Conservation (phyloP, 371 early-diverging fungal genomes). For the Rhizopus sp. region DNA sequence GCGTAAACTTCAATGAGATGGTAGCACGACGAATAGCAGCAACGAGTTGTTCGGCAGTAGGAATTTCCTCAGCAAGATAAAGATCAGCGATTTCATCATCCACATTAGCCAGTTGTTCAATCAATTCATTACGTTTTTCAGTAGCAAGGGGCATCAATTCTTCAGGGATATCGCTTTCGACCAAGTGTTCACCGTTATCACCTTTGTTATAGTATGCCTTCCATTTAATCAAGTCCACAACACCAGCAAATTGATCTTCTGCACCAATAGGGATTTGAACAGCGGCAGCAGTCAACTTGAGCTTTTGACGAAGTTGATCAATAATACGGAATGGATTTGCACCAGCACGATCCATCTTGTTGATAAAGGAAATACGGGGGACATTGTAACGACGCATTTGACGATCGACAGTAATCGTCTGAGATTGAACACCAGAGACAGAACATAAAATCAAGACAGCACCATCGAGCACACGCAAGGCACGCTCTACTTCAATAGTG, state of each 20-base stretch:
- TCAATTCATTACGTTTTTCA: constrained; percentile 77
- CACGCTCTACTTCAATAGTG: constrained; percentile 92
- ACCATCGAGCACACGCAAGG: constrained; percentile 90
- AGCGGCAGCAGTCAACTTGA: constrained; percentile 89
- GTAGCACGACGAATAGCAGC: constrained; percentile 83
- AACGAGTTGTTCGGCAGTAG: constrained; percentile 69
- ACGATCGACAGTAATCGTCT: constrained; percentile 97
- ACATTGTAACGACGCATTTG: constrained; percentile 92
- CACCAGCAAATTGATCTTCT: constrained; percentile 87
- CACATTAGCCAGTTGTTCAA: constrained; percentile 83
- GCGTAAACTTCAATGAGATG: constrained; percentile 75
- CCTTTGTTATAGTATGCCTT: constrained; percentile 92
- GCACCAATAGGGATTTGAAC: constrained; percentile 94
- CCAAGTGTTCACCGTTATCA: constrained; percentile 74
- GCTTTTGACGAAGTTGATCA: constrained; percentile 87
- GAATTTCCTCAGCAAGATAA: constrained; percentile 76
- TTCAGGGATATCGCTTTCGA: constrained; percentile 77
- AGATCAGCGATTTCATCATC: constrained; percentile 88
- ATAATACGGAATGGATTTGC: constrained; percentile 93
- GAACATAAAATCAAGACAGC: constrained; percentile 86
- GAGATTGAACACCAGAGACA: constrained; percentile 87
- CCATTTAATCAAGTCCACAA: constrained; percentile 90
- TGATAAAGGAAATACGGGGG: constrained; percentile 86
- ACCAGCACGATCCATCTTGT: constrained; percentile 94
- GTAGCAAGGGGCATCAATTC: constrained; percentile 73